A percentile compares a stretch with the other conserved stretches of the same genome.
phyloP scores from a whole-genome alignment of 257 asterid species.

The Lantana camara region DNA sequence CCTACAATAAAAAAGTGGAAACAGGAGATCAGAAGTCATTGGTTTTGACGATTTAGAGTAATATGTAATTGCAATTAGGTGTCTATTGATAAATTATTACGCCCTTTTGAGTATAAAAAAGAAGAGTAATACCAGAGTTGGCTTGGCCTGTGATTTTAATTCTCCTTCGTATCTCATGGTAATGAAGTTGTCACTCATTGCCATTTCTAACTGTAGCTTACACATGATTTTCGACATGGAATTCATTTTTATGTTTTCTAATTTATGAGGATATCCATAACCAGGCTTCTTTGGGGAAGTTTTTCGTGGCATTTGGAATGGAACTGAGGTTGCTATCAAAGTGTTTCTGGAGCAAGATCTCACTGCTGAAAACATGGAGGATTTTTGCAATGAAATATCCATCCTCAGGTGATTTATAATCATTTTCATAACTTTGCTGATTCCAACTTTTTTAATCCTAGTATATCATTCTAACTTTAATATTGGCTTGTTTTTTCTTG shows the following conservation, averaged over 20 bases:
- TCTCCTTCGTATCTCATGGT: constrained; percentile 2
- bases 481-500: constrained; percentile 34
- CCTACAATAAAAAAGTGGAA: neutral
- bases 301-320: constrained; percentile 98
- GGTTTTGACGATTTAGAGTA: neutral
- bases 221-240: neutral
- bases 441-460: constrained; percentile 20
- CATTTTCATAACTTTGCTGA: constrained; percentile 14
- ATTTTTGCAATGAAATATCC: constrained; percentile 94
- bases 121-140: neutral
- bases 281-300: constrained; percentile 98
- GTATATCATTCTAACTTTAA: constrained; percentile 37
- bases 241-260: neutral
- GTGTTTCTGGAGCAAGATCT: constrained; percentile 98
- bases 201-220: neutral
- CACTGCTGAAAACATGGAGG: constrained; percentile 99
- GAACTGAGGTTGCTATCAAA: constrained; percentile 96
- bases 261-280: constrained; percentile 6
- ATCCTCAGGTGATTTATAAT: constrained; percentile 66
- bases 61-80: neutral
- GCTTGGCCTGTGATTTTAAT: neutral
- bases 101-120: neutral
- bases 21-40: neutral
- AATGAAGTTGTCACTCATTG: neutral
- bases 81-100: neutral